Conservation (phyloP, 371 early-diverging fungal genomes). For the Rhizomucor pusillus region DNA sequence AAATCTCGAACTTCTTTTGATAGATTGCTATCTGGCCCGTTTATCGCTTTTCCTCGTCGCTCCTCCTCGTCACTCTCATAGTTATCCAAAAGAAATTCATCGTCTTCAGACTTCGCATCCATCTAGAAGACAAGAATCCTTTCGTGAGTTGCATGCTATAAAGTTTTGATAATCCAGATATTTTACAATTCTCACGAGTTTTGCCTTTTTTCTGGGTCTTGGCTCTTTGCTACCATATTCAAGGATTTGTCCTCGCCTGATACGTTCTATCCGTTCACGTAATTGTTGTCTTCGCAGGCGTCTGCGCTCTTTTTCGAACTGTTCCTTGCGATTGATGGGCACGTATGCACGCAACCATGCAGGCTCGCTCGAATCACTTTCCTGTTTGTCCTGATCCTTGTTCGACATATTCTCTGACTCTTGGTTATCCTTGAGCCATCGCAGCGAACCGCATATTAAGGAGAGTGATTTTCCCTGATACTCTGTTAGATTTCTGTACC, state of each 20-base stretch:
- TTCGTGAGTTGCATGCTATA: too few species aligned
- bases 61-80: slow-evolving; percentile 63
- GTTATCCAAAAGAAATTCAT: slow-evolving; percentile 62
- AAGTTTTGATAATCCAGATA: too few species aligned
- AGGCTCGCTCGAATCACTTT: slow-evolving; percentile 29
- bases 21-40: slow-evolving; percentile 21
- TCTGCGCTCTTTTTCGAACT: slow-evolving; percentile 9
- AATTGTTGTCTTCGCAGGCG: slow-evolving; percentile 22
- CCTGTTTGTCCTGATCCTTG: slow-evolving; percentile 2
- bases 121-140: too few species aligned
- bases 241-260: slow-evolving; percentile 7
- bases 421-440: slow-evolving; percentile 72
- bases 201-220: too few species aligned
- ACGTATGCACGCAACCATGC: slow-evolving; percentile 42
- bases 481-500: background rate
- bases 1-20: slow-evolving; percentile 58
- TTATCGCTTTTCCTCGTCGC: slow-evolving; percentile 2
- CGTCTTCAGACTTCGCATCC: slow-evolving; percentile 26
- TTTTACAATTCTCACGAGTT: too few species aligned
- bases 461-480: slow-evolving; percentile 84
- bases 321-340: slow-evolving; percentile 9
- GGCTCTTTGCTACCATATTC: too few species aligned
- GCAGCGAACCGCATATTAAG: slow-evolving; percentile 80
- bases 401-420: slow-evolving; percentile 10
- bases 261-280: slow-evolving; percentile 27